phyloP scores from a whole-genome alignment of 768 basidiomycete species.

The Leucosporidium creatinivorum region DNA sequence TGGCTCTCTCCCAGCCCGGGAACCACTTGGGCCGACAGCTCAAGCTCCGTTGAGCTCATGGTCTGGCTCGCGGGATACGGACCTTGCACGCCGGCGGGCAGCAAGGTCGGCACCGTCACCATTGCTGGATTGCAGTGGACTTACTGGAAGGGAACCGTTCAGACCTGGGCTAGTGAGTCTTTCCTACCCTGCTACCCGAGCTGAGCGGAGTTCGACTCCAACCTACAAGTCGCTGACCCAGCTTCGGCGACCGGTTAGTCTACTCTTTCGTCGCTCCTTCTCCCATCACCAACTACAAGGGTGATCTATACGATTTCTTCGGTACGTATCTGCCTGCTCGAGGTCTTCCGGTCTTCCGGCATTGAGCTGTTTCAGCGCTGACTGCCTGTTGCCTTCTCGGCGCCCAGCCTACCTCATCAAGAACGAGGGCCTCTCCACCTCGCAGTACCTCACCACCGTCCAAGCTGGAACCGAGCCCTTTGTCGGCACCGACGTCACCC shows the following conservation, averaged over 20 bases:
- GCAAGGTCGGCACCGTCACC: not conserved
- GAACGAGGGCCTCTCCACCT: not conserved
- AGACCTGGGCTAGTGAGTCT: not conserved
- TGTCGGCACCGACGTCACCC: not conserved
- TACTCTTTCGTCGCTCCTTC: not conserved
- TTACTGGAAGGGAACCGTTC: not conserved
- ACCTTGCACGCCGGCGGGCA: not conserved
- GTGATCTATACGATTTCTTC: not conserved
- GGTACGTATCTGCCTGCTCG: not conserved
- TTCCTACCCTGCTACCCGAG: no score
- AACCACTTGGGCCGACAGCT: not conserved
- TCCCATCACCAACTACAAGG: not conserved
- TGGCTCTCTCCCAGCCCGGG: not conserved
- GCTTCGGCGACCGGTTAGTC: no score
- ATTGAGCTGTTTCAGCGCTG: no score
- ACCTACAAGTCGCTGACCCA: not conserved
- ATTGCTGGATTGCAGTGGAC: not conserved
- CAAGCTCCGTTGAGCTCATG: not conserved
- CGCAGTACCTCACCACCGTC: not conserved
- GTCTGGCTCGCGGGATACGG: not conserved
- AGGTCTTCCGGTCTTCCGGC: not conserved
- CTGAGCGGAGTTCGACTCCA: no score
- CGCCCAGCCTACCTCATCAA: not conserved
- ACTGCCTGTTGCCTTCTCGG: not conserved
- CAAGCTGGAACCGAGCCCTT: slow-evolving; percentile 3